Base-by-base conservation (phyloP, 768 basidiomycete genomes). In the Auricularia sp. region DNA sequence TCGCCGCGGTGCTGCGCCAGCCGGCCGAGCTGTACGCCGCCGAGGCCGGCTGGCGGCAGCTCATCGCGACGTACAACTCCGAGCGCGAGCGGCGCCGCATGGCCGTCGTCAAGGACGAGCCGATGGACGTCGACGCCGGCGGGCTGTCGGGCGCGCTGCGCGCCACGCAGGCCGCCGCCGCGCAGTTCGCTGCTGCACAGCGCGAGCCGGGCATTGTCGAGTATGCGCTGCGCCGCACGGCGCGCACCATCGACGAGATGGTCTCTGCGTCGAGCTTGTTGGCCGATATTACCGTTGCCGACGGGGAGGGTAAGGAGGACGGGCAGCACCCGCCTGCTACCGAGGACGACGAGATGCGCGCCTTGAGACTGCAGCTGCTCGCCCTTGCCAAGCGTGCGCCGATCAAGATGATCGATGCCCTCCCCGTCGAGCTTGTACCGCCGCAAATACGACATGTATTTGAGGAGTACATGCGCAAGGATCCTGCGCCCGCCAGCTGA, bases 301-400 rank as follows among this genome's bases (percentile, higher is more conserved):
- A 64, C 73, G 71, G 63, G 66, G 36, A 65, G 62, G 64, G 63
- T 58, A 61, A 65, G 39, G 63, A 62, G 62, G 68, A 51, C n/a
- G 63, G 35, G 58, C 66, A 24, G 58, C 29, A 29, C 29, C 29
- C 29, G 29, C 29, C 29, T 29, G 29, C 29, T 29, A n/a, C 62
- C 51, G 66, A 47, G 39, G 83, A 86, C 64, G 77, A 81, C 2
- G 68, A 77, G 18, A 61, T 85, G 69, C 81, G 82, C 63, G 81
- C 85, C 63, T 76, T 91, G 61, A 81, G 90, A 45, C 77, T 92
- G 68, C 91, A 90, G 71, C 77, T 92, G 35, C 79, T 92, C 34
- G 89, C 89, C 1, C 78, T 92, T 39, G 87, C 88, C 65, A 90
- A 90, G 71, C 82, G 89, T 5, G 89, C 89, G 10, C 90, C 90